phyloP scores from a whole-genome alignment of 257 asterid genomes.

The Knoxia roxburghii region DNA sequence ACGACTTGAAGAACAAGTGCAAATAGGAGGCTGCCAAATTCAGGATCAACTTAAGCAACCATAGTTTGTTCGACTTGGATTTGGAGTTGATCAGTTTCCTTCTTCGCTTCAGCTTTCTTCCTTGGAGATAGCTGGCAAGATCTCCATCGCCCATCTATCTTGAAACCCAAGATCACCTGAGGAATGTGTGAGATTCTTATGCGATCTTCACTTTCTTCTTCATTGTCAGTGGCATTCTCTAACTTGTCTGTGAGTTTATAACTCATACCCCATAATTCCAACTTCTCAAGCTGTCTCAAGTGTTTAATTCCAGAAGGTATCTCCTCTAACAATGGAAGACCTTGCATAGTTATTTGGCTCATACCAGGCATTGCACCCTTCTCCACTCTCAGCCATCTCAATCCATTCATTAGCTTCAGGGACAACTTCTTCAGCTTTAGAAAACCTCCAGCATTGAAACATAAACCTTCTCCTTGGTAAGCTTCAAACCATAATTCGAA shows the following conservation, averaged over 20 bases:
- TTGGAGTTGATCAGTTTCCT: background rate
- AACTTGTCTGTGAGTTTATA: background rate
- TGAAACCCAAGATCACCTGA: background rate
- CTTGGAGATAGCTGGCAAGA: background rate
- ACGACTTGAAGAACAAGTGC: background rate
- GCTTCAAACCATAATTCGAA: background rate
- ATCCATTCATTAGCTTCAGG: background rate
- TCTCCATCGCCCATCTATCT: background rate
- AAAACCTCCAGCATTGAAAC: background rate
- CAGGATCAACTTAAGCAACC: background rate
- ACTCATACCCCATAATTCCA: background rate
- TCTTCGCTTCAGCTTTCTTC: background rate
- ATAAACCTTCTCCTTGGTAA: background rate
- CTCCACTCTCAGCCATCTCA: background rate
- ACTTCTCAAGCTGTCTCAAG: background rate
- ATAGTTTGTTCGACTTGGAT: background rate
- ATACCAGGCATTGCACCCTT: conserved; percentile 5
- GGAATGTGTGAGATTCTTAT: background rate
- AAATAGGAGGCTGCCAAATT: background rate
- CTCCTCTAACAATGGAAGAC: background rate
- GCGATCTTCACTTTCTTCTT: background rate
- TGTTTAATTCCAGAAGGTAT: background rate
- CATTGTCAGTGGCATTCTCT: background rate
- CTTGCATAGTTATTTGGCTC: background rate
- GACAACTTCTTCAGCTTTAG: background rate